A percentile compares a stretch with the other conserved stretches of the same genome.
Conservation (phyloP, 2,329 filamentous ascomycete genomes). For the Alternaria metachromatica region DNA sequence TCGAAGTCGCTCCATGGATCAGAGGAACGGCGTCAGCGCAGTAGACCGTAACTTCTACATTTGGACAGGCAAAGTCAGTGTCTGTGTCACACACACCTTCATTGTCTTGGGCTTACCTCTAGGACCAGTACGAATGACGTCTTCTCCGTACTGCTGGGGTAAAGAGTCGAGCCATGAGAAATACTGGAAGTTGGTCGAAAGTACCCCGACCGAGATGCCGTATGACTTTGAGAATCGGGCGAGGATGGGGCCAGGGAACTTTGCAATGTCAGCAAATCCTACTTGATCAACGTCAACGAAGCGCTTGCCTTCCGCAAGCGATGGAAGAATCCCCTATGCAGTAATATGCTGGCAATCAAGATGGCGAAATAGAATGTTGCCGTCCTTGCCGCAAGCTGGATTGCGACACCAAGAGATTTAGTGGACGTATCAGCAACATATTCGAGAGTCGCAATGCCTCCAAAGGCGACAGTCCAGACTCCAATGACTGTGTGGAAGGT, state of each 20-base stretch:
- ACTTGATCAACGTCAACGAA: not conserved
- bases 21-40: conserved; percentile 35
- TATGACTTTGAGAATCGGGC: conserved; percentile 50
- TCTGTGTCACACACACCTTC: not conserved
- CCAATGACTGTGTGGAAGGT: conserved; percentile 18
- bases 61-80: not conserved
- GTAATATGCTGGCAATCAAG: conserved; percentile 41
- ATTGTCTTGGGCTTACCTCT: conserved; percentile 7
- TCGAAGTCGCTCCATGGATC: conserved; percentile 38
- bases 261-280: not conserved
- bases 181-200: conserved; percentile 28
- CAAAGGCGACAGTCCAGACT: conserved; percentile 24
- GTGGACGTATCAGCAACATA: conserved; percentile 19
- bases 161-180: conserved; percentile 32
- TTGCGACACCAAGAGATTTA: conserved; percentile 13
- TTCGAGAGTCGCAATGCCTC: conserved; percentile 21
- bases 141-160: conserved; percentile 37
- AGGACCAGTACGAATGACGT: conserved; percentile 45
- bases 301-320: conserved; percentile 39
- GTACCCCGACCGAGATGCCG: conserved; percentile 33
- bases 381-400: conserved; percentile 14
- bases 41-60: conserved; percentile 37
- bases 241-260: conserved; percentile 49
- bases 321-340: conserved; percentile 53
- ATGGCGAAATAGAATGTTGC: conserved; percentile 31